These are phyloP conservation scores for Ceratocystis albifundus DNA, from an alignment of 2,329 filamentous ascomycete species.

Conservation along the genomic window DNA sequence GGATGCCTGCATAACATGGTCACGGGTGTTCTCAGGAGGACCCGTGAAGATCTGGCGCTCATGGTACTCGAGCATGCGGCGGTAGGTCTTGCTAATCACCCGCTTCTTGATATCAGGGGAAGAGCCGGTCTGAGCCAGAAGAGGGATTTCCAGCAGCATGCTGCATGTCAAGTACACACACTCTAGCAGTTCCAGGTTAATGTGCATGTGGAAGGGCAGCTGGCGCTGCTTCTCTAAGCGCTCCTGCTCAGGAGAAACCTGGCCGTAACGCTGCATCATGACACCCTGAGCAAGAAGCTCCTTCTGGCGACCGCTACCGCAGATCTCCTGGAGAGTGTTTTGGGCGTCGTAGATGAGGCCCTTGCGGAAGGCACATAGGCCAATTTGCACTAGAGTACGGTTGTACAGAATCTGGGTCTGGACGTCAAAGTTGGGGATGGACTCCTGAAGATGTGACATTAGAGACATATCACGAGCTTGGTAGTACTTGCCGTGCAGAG, in stretches of 20 bases:
- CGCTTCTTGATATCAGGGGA: slow-evolving; percentile 95
- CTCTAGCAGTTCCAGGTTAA: slow-evolving; percentile 95
- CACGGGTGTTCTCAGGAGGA: slow-evolving; percentile 94
- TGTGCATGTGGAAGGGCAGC: slow-evolving; percentile 99
- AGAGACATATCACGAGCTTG: slow-evolving; percentile 97
- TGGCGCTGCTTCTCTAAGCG: slow-evolving; percentile 93
- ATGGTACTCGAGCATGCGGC: slow-evolving; percentile 97
- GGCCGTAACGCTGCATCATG: slow-evolving; percentile 93
- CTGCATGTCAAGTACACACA: slow-evolving; percentile 98
- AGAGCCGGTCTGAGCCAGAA: slow-evolving; percentile 91
- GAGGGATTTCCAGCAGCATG: slow-evolving; percentile 96
- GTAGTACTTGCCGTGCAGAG: slow-evolving; percentile 96
- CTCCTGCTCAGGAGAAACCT: slow-evolving; percentile 95
- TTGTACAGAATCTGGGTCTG: slow-evolving; percentile 98
- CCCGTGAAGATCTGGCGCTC: slow-evolving; percentile 99
- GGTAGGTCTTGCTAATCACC: slow-evolving; percentile 98
- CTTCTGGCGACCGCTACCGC: slow-evolving; percentile 93
- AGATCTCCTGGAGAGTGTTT: slow-evolving; percentile 95
- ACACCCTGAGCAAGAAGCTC: slow-evolving; percentile 95
- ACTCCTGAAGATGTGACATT: slow-evolving; percentile 98
- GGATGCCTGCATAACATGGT: slow-evolving; percentile 98
- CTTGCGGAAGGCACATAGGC: slow-evolving; percentile 93
- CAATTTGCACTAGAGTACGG: slow-evolving; percentile 92
- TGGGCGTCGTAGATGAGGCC: slow-evolving; percentile 96
- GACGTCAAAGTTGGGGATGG: slow-evolving; percentile 91